Percentiles rank a stretch among this genome's conserved stretches.
Conservation (phyloP, 2,329 filamentous ascomycete genomes). For the Ophiocordyceps camponoti-floridani region DNA sequence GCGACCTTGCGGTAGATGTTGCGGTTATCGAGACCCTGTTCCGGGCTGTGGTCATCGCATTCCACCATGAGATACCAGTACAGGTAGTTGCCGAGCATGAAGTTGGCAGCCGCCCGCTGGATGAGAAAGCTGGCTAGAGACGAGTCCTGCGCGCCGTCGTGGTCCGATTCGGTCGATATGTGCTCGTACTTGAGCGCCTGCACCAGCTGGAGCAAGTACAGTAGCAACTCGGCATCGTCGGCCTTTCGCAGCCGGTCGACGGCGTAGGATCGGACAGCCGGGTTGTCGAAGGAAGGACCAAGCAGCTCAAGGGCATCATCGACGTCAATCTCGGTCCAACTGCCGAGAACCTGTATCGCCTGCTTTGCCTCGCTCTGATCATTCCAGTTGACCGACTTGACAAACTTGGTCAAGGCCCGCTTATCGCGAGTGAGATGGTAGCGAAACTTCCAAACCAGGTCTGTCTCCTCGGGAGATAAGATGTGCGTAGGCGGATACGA, state of each 20-base stretch:
- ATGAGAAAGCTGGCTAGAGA: slow-evolving; percentile 84
- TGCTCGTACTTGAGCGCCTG: slow-evolving; percentile 92
- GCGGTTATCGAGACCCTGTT: slow-evolving; percentile 57
- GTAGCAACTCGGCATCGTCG: slow-evolving; percentile 74
- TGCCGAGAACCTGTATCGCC: slow-evolving; percentile 73
- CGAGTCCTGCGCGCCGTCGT: slow-evolving; percentile 52
- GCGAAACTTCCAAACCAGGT: slow-evolving; percentile 92
- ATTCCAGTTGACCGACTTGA: slow-evolving; percentile 92
- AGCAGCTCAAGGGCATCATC: slow-evolving; percentile 91
- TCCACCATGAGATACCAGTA: slow-evolving; percentile 99
- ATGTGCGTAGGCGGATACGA: slow-evolving; percentile 84
- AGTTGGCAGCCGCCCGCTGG: slow-evolving; percentile 69
- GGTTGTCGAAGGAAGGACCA: slow-evolving; percentile 80
- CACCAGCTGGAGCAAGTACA: slow-evolving; percentile 87
- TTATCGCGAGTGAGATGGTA: slow-evolving; percentile 92
- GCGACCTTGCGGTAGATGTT: slow-evolving; percentile 85
- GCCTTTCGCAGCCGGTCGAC: slow-evolving; percentile 83
- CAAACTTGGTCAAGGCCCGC: slow-evolving; percentile 82
- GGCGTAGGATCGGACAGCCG: slow-evolving; percentile 77
- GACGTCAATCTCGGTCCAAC: slow-evolving; percentile 93
- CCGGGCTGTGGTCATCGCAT: slow-evolving; percentile 67
- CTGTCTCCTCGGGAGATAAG: slow-evolving; percentile 78
- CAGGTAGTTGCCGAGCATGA: slow-evolving; percentile 83
- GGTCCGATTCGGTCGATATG: slow-evolving; percentile 37
- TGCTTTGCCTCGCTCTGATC: slow-evolving; percentile 73